A percentile compares a stretch with the other conserved stretches of the same genome.
phyloP scores from a whole-genome alignment of 1,284 basidiomycete species.

The Fomitopsis betulina region DNA sequence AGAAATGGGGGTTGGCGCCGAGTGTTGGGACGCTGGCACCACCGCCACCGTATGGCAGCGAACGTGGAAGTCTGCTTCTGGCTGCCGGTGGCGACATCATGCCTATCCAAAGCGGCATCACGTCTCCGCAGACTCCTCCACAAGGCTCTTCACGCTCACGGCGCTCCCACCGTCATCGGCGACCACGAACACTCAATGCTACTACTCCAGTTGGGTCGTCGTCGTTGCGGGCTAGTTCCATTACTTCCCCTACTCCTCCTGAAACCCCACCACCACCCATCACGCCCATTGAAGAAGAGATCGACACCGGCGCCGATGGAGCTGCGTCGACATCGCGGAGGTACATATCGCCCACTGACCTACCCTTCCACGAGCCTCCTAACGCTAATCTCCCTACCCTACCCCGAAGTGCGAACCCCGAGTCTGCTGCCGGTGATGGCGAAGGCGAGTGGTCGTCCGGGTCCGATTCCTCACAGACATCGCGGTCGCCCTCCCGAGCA shows the following conservation, averaged over 20 bases:
- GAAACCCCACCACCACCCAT: constrained; percentile 71
- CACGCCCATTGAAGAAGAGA: constrained; percentile 68
- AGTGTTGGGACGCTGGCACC: constrained; percentile 94
- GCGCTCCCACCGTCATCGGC: constrained; percentile 55
- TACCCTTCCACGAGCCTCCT: constrained; percentile 52
- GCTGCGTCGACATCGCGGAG: constrained; percentile 45
- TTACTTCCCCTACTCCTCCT: constrained; percentile 39
- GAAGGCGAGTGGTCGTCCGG: constrained; percentile 16
- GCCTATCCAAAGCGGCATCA: constrained; percentile 31
- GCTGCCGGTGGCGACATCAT: constrained; percentile 75
- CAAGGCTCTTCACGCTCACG: constrained; percentile 49
- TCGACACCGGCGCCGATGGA: constrained; percentile 26
- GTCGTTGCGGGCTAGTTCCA: constrained; percentile 45
- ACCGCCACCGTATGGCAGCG: constrained; percentile 92
- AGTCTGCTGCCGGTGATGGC: constrained; percentile 15
- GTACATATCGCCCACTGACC: constrained; percentile 65
- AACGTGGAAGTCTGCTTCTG: constrained; percentile 88
- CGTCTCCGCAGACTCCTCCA: constrained; percentile 38
- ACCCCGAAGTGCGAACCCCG: constrained; percentile 25
- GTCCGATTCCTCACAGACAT: constrained; percentile 40
- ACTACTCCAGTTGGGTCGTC: constrained; percentile 50
- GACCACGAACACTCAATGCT: constrained; percentile 30
- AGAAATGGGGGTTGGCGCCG: constrained; percentile 96
- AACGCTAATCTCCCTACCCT: constrained; percentile 46
- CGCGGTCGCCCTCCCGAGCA: constrained; percentile 40